Evolutionary conservation across 345 rosid genomes (phyloP), one percentile per base, ranked within the genome.

Genomic region (Sonneratia caseolaris): DNA sequence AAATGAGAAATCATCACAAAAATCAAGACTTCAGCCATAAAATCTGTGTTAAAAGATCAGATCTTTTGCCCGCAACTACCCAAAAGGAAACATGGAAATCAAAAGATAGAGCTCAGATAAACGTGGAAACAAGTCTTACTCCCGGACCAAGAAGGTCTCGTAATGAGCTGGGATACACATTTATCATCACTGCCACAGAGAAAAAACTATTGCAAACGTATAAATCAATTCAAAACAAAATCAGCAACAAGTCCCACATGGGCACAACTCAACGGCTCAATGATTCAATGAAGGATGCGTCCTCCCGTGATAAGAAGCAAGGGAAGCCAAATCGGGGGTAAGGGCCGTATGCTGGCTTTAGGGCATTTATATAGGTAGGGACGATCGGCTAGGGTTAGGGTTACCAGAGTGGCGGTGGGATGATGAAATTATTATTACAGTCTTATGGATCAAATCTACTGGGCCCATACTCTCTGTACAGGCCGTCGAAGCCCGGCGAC

Each of bases 81-180:
- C 35, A 53, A 16, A 57, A 47, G 59, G 64, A 12, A 74, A 32
- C 59, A 47, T 4, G 3, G n/a, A 9, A 13, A 11, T 1, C 5
- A 36, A 37, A 27, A 27, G 7, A 19, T 2, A 7, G 9, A 40
- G 69, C 80, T 82, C 85, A 84, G 87, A 79, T 59, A 74, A 70
- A 72, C 72, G 79, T 76, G 82, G 69, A 78, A 78, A 73, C 73
- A 77, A 78, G 32, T 77, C 79, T 27, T 72, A 76, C 36, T 73
- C 84, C 85, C 55, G 47, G 71, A 81, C 68, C 87, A 76, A 40
- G 69, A 75, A 79, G 84, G 87, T n/a, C 87, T 84, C 85, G 76
- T 82, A 84, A 78, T 84, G 87, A 84, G 87, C 87, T 84, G 87
- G 87, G 87, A 78, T 82, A 71, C 64, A 65, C 38, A 72, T 73